Percentiles rank a stretch among this genome's conserved stretches.
Evolutionary conservation across 257 asterid species (phyloP).

Genomic region (Coffea canephora): DNA sequence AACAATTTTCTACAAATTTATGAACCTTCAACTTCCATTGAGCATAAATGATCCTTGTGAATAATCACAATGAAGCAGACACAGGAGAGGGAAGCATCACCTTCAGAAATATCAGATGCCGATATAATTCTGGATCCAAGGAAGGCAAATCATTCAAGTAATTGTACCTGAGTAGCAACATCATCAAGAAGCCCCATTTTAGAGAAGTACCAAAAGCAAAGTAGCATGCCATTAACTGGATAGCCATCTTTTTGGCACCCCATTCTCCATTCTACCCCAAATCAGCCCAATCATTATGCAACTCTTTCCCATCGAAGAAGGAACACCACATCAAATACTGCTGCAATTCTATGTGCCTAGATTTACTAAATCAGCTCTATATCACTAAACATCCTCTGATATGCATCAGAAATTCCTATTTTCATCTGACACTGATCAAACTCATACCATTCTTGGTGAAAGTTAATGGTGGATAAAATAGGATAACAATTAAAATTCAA

Average conservation of each 20-base stretch:
- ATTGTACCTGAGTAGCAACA: conserved; percentile 62
- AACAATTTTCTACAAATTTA: background rate
- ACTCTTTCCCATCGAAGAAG: background rate
- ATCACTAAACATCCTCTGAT: background rate
- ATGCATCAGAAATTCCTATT: background rate
- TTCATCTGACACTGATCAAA: background rate
- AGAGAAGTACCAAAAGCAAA: conserved; percentile 17
- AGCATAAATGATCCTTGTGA: background rate
- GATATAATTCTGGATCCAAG: conserved; percentile 92
- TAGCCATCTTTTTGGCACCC: background rate
- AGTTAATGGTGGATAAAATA: background rate
- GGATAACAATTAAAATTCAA: background rate
- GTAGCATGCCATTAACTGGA: background rate
- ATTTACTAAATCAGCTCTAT: background rate
- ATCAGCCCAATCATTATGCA: background rate
- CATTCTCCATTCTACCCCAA: background rate
- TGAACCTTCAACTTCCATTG: background rate
- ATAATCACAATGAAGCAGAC: background rate
- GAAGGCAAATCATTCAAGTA: conserved; percentile 97
- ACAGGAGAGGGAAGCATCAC: conserved; percentile 32
- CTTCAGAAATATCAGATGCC: conserved; percentile 90
- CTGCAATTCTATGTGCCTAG: background rate
- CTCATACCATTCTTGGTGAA: background rate
- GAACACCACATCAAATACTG: background rate
- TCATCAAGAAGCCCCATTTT: conserved; percentile 15